These are phyloP conservation scores for Lachancea kluyveri DNA, from an alignment of 805 yeast species.

Conservation along the genomic window DNA sequence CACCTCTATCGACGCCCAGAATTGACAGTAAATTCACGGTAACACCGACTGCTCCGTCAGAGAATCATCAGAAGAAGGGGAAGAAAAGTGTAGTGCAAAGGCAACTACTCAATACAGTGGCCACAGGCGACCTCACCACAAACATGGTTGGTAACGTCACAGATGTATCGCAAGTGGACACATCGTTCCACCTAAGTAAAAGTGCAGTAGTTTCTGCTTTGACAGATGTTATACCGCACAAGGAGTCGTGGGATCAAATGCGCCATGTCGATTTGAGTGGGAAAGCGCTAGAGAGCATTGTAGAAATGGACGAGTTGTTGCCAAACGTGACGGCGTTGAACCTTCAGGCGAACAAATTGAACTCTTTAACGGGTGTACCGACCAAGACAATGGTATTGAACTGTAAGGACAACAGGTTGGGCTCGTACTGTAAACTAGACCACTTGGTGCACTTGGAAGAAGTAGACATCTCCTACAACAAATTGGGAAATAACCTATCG, in stretches of 20 bases:
- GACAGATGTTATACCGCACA: slow-evolving; percentile 14
- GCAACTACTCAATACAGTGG: neutral
- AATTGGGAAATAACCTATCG: slow-evolving; percentile 9
- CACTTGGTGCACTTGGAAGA: slow-evolving; percentile 17
- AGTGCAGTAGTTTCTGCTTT: slow-evolving; percentile 20
- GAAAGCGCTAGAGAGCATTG: slow-evolving; percentile 11
- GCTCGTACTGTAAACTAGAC: slow-evolving; percentile 13
- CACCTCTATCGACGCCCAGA: slow-evolving; percentile 24
- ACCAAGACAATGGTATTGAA: slow-evolving; percentile 10
- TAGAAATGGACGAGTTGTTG: slow-evolving; percentile 19
- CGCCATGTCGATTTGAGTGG: slow-evolving; percentile 10
- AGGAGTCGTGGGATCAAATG: slow-evolving; percentile 12
- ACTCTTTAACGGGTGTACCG: slow-evolving; percentile 17
- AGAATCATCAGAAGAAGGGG: too few relatives aligned
- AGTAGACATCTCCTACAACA: slow-evolving; percentile 20
- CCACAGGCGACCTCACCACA: slow-evolving; percentile 5
- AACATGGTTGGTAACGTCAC: slow-evolving; percentile 13
- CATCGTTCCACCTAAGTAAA: slow-evolving; percentile 19
- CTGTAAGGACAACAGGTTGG: slow-evolving; percentile 16
- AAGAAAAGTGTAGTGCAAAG: neutral
- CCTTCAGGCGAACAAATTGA: slow-evolving; percentile 18
- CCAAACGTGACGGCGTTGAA: slow-evolving; percentile 19
- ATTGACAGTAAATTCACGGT: slow-evolving; percentile 12
- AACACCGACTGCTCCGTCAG: slow-evolving; percentile 5
- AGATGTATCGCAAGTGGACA: slow-evolving; percentile 15